Conservation (phyloP, 768 basidiomycete genomes). For the Cubamyces sp. region DNA sequence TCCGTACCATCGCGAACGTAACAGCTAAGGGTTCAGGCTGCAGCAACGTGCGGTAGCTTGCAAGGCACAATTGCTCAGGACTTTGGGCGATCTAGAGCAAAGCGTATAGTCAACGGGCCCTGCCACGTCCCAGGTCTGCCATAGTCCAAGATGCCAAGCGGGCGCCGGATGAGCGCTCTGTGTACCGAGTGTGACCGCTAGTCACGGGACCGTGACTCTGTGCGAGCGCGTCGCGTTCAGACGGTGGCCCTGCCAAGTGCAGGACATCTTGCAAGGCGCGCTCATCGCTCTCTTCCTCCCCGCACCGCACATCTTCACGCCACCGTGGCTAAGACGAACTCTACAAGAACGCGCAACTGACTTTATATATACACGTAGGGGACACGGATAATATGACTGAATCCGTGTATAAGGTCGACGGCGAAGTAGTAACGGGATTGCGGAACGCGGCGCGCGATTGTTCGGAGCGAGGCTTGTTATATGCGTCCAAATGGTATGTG, state of each 20-base stretch:
- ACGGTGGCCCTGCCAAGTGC: neutral
- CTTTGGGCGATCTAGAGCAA: neutral
- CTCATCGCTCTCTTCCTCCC: neutral
- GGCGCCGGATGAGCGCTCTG: neutral
- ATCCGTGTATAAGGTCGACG: conserved; percentile 41
- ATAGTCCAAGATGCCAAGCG: conserved; percentile 15
- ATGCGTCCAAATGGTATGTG: conserved; percentile 78
- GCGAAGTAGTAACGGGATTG: conserved; percentile 57
- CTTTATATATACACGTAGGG: too few relatives aligned
- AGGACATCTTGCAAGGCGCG: neutral
- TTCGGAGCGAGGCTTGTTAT: conserved; percentile 67
- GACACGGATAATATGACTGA: conserved; percentile 6
- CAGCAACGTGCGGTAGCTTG: too few relatives aligned
- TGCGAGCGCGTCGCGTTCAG: conserved; percentile 16
- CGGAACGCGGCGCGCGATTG: conserved; percentile 71
- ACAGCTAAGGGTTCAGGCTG: too few relatives aligned
- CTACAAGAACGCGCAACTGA: too few relatives aligned
- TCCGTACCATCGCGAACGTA: too few relatives aligned
- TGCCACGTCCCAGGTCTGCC: conserved; percentile 3
- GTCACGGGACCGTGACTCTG: neutral
- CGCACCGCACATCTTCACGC: too few relatives aligned
- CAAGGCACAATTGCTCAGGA: too few relatives aligned
- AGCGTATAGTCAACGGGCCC: neutral
- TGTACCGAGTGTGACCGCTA: conserved; percentile 3
- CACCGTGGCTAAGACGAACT: neutral